Conservation (phyloP, 768 basidiomycete species). For the Leccinum boreale region DNA sequence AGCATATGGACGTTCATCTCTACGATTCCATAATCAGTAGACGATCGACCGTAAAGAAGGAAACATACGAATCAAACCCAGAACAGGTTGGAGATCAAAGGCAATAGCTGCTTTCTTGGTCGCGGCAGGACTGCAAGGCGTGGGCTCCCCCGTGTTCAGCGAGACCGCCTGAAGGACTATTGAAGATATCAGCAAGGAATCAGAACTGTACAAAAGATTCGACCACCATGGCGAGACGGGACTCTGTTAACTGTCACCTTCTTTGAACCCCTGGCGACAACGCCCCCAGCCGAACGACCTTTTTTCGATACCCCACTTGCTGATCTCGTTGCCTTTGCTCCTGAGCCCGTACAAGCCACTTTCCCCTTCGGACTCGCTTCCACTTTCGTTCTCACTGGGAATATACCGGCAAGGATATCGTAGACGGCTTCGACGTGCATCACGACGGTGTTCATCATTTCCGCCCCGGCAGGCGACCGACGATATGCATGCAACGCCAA, state of each 20-base stretch:
- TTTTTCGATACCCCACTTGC: conserved; percentile 28
- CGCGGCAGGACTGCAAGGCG: not conserved
- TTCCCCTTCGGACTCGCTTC: conserved; percentile 16
- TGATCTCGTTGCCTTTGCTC: conserved; percentile 11
- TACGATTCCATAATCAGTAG: conserved; percentile 20
- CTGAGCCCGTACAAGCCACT: conserved; percentile 19
- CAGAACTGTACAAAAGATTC: not conserved
- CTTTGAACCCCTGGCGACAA: conserved; percentile 4
- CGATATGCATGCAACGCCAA: conserved; percentile 69
- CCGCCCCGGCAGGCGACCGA: conserved; percentile 33
- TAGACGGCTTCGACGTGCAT: conserved; percentile 55
- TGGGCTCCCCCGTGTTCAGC: conserved; percentile 9
- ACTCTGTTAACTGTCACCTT: conserved; percentile 30
- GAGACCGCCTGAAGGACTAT: conserved; percentile 18
- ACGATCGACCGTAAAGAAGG: not conserved
- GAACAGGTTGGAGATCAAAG: conserved; percentile 33
- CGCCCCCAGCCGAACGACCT: conserved; percentile 30
- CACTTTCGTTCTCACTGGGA: conserved; percentile 23
- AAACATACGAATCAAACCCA: conserved; percentile 54
- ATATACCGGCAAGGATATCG: conserved; percentile 40
- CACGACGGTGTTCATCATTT: conserved; percentile 45
- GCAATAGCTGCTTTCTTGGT: not conserved
- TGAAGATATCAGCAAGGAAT: not conserved
- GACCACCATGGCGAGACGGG: conserved; percentile 42
- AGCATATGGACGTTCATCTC: conserved; percentile 60